Base-by-base conservation (phyloP, 306 rosid species). In the Inga laurina region DNA sequence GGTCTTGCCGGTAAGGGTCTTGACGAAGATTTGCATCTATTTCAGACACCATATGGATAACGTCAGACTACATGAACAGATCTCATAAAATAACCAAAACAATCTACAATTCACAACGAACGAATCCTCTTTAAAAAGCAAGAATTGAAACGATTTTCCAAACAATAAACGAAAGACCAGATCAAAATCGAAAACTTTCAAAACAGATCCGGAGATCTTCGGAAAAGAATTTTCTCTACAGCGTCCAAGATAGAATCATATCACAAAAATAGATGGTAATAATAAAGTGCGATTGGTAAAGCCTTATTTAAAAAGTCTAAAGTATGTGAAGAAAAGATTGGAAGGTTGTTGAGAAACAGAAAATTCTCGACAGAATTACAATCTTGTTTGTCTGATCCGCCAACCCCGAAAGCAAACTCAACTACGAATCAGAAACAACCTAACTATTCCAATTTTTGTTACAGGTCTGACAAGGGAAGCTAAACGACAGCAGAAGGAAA, bases 21-120 rank as follows among this genome's bases (percentile, higher is more conserved):
- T 86, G 0, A 86, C 87, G 82, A 88, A 88, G 82, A 88, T 88
- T 83, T 88, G 89, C 91, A 88, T 88, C 91, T 88, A 35, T 4
- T 19, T 0, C 8, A 51, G 7, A 51, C 21, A 16, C 21, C 21
- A 51, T 15, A 51, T 16, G 18, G 2, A 51, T 16, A 16, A 51
- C 8, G 6, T 51, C 57, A 51, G 21, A 52, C 10, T 52, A 16
- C 6, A 52, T 16, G 59, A 6, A 16, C 59, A 16, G 8, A 52
- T 52, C 59, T 52, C 59, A 16, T 16, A 0, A 18, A 52, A 52
- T 52, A 52, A 52, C 10, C 6, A 16, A 52, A 18, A 52, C 8
- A 7, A 52, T 52, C 16, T 52, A 52, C 59, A 18, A 52, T 16
- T 52, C n/a, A 52, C 6, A 51, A 51, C 56, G 2, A 16, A 16